Conservation (phyloP, 2,329 filamentous ascomycete genomes). For the Aspergillus pseudoglaucus region DNA sequence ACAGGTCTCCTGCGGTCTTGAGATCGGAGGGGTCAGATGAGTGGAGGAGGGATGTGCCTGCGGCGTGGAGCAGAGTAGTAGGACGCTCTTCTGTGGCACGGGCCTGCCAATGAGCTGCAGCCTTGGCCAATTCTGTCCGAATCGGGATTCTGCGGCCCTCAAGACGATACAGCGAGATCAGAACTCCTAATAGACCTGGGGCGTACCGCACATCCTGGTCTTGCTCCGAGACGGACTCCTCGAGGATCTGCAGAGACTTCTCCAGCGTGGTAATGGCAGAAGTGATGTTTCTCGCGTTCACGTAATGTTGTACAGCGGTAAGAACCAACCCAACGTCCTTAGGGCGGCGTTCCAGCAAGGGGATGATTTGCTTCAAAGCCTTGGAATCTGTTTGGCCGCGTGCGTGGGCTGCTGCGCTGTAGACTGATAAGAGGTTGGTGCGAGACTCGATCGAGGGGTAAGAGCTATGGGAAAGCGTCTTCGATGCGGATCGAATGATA, state of each 20-base stretch:
- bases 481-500: constrained; percentile 50
- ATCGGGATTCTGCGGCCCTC: constrained; percentile 68
- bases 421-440: constrained; percentile 53
- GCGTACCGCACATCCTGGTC: constrained; percentile 69
- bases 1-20: constrained; percentile 67
- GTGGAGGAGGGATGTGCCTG: constrained; percentile 73
- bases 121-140: constrained; percentile 67
- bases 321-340: constrained; percentile 74
- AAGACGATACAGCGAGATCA: constrained; percentile 69
- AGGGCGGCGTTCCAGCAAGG: constrained; percentile 65
- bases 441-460: constrained; percentile 45
- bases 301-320: constrained; percentile 74
- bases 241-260: constrained; percentile 65
- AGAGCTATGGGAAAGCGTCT: constrained; percentile 42
- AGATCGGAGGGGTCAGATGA: constrained; percentile 66
- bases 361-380: constrained; percentile 62
- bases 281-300: constrained; percentile 62
- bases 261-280: constrained; percentile 72
- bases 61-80: constrained; percentile 67
- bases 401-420: constrained; percentile 69
- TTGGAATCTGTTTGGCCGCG: constrained; percentile 54
- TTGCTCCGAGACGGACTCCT: constrained; percentile 51
- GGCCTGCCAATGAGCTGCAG: constrained; percentile 72
- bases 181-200: constrained; percentile 74
- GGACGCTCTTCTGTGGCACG: constrained; percentile 47